Conservation (phyloP, 306 rosid species). For the Cicer chorassanicum region DNA sequence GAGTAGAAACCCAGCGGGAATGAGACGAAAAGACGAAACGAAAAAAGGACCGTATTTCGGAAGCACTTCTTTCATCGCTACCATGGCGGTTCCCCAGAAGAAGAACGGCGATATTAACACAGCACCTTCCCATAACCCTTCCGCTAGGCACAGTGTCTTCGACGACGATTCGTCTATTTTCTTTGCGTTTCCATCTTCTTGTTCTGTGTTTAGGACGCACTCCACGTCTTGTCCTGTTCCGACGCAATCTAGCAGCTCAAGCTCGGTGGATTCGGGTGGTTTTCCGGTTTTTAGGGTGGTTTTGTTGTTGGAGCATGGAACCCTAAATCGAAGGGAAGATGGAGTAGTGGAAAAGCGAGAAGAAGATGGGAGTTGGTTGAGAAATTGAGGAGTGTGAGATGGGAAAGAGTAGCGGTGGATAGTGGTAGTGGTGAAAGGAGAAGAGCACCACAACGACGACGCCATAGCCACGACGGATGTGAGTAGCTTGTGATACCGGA, state of each 20-base stretch:
- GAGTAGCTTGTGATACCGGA: not conserved
- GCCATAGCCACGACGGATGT: conserved; percentile 28
- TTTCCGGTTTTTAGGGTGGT: not conserved
- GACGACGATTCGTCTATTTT: conserved; percentile 12
- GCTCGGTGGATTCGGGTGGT: not conserved
- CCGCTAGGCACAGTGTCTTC: conserved; percentile 9
- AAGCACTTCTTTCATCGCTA: conserved; percentile 92
- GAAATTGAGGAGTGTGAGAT: conserved; percentile 26
- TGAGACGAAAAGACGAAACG: conserved; percentile 80
- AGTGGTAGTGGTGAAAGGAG: conserved; percentile 36
- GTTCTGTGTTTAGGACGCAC: conserved; percentile 42
- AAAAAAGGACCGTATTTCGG: conserved; percentile 85
- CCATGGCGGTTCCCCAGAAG: conserved; percentile 99
- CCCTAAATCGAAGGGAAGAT: conserved; percentile 37
- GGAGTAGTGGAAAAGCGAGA: not conserved
- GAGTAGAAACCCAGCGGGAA: conserved; percentile 90
- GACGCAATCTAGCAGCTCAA: conserved; percentile 55
- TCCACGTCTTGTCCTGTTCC: conserved; percentile 82
- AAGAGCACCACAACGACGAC: conserved; percentile 46
- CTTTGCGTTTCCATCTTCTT: conserved; percentile 9
- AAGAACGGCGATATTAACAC: conserved; percentile 92
- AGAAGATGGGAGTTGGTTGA: conserved; percentile 27
- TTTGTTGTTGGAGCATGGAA: conserved; percentile 42
- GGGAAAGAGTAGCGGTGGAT: conserved; percentile 22
- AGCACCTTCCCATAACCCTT: conserved; percentile 60